These are phyloP conservation scores for Pseudopyrenochaeta lycopersici DNA, from an alignment of 2,329 filamentous ascomycete genomes.

Conservation along the genomic window DNA sequence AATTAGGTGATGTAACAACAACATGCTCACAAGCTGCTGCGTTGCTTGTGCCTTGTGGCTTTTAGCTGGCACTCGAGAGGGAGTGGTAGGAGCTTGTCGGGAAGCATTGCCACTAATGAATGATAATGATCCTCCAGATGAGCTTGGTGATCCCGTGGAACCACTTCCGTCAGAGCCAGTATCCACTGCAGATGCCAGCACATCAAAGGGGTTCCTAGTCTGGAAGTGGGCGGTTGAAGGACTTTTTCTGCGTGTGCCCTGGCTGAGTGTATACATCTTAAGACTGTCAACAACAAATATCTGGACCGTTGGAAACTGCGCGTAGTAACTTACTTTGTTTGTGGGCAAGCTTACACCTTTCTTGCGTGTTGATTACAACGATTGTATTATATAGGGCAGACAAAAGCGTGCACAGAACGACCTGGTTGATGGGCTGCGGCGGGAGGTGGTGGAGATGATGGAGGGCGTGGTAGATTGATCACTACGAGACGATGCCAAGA, in stretches of 20 bases:
- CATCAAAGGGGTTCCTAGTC: slow-evolving; percentile 8
- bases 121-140: slow-evolving; percentile 20
- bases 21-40: slow-evolving; percentile 18
- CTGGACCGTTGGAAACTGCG: background rate
- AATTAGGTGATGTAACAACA: background rate
- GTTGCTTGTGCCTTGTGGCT: background rate
- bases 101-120: slow-evolving; percentile 1
- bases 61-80: slow-evolving; percentile 5
- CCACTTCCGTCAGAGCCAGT: slow-evolving; percentile 15
- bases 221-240: slow-evolving; percentile 4
- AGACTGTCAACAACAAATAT: slow-evolving; percentile 14
- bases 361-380: background rate
- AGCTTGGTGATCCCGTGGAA: slow-evolving; percentile 15
- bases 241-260: background rate
- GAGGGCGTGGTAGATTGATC: slow-evolving; percentile 1
- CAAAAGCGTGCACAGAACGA: background rate
- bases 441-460: background rate
- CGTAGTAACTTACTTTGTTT: slow-evolving; percentile 14
- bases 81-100: background rate
- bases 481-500: slow-evolving; percentile 4
- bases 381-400: background rate
- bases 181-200: slow-evolving; percentile 6
- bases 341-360: background rate
- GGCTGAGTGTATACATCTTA: slow-evolving; percentile 7
- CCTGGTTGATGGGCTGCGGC: background rate